These are phyloP conservation scores for Drosera spatulata DNA, from an alignment of 179 eudicot species.

Conservation along the genomic window DNA sequence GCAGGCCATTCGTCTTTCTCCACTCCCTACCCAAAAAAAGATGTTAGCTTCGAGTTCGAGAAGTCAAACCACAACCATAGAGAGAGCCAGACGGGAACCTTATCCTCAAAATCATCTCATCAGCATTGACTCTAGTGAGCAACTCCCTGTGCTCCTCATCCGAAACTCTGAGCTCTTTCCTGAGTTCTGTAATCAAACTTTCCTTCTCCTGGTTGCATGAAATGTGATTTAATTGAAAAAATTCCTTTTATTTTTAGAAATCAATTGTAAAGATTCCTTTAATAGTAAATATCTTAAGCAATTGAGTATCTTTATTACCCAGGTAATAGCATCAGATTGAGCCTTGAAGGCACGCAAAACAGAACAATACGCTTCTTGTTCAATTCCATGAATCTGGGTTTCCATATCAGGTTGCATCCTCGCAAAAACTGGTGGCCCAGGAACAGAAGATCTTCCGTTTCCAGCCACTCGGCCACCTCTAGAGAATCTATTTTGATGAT, in stretches of 20 bases:
- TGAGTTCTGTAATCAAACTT: slow-evolving; percentile 73
- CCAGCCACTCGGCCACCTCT: slow-evolving; percentile 53
- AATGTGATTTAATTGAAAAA: slow-evolving; percentile 1
- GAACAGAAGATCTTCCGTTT: slow-evolving; percentile 48
- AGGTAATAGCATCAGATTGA: slow-evolving; percentile 82
- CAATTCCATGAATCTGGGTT: slow-evolving; percentile 64
- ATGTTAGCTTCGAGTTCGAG: neutral
- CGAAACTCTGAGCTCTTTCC: slow-evolving; percentile 79
- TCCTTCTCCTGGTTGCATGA: slow-evolving; percentile 59
- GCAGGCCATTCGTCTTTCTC: slow-evolving; percentile 55
- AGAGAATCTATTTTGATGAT: slow-evolving; percentile 61
- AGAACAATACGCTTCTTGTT: slow-evolving; percentile 82
- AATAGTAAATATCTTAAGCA: slow-evolving; percentile 2
- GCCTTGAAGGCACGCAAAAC: slow-evolving; percentile 90
- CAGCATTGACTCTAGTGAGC: slow-evolving; percentile 50
- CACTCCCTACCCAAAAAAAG: slow-evolving; percentile 33
- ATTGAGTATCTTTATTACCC: slow-evolving; percentile 37
- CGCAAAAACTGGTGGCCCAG: slow-evolving; percentile 36
- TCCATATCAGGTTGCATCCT: slow-evolving; percentile 65
- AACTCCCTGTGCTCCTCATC: slow-evolving; percentile 77
- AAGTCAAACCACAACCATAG: neutral
- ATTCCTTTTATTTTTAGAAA: too few relatives aligned
- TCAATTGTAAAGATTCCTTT: neutral
- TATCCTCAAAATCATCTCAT: slow-evolving; percentile 52
- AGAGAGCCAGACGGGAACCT: slow-evolving; percentile 22